Evolutionary conservation across 2,329 filamentous ascomycete genomes (phyloP), one percentile per base, ranked within the genome.

Genomic region (Seiridium cupressi): DNA sequence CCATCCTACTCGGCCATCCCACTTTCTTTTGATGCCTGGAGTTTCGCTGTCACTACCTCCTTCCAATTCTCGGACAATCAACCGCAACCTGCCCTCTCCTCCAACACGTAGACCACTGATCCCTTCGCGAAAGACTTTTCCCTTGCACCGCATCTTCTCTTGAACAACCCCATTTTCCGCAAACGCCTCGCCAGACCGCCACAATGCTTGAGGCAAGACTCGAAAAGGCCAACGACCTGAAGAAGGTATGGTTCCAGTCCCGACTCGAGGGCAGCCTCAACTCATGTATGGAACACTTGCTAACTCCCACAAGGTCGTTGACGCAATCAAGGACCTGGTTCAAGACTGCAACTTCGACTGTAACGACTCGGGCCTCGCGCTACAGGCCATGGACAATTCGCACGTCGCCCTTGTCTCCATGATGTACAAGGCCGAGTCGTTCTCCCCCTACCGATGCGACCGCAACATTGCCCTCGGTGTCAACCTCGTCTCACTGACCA

Each of bases 271-370:
- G 18, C 18, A 26, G 18, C 18, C 18, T 26, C 18, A 26, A 26
- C 18, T 26, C 18, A 26, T 26, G 18, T 26, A 26, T 26, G 18
- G 35, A 46, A 51, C 34, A 32, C 26, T 35, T 26, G 36, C 59
- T 51, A 34, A 51, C 66, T 58, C 68, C 73, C 59, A 73, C 59
- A 68, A 97, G 93, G 92, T 98, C 65, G 93, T 99, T 72, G 96
- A 99, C 76, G 92, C 96, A 70, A 97, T 99, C 88, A 98, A 97
- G 81, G 95, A 99, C 73, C 88, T 99, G 56, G 95, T 99, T 58
- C 95, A 98, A 79, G 95, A 99, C 81, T 99, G 95, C 89, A 99
- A 99, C 82, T 99, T 99, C 81, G 95, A 99, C 85, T 99, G 96
- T 90, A 99, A 98, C 90, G 96, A 99, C 84, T 94, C 92, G 59